phyloP scores from a whole-genome alignment of 1,284 basidiomycete species.

The Apiotrichum mycotoxinovorans region DNA sequence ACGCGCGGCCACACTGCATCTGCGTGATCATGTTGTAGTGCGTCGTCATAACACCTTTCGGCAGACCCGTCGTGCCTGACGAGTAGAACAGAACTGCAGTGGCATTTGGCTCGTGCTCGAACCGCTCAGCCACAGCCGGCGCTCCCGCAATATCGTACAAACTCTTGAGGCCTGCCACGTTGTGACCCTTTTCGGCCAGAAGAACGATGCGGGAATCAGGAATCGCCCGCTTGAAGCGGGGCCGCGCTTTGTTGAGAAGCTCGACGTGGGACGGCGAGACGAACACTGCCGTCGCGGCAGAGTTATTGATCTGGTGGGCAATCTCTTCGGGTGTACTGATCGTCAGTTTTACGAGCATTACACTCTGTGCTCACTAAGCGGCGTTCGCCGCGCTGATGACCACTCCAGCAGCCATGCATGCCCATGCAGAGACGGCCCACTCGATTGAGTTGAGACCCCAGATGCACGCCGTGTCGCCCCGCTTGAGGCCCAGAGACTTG shows the following conservation, averaged over 20 bases:
- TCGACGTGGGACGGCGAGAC: constrained; percentile 57
- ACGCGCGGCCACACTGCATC: constrained; percentile 7
- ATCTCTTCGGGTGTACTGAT: constrained; percentile 9
- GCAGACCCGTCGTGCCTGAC: constrained; percentile 58
- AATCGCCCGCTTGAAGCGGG: not conserved
- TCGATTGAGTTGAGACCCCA: constrained; percentile 57
- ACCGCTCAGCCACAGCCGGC: constrained; percentile 2
- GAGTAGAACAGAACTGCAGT: constrained; percentile 57
- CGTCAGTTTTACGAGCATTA: too few species aligned
- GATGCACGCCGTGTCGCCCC: constrained; percentile 38
- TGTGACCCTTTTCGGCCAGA: constrained; percentile 9
- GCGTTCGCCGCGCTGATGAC: constrained; percentile 41
- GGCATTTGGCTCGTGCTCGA: constrained; percentile 8
- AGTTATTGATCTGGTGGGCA: constrained; percentile 52
- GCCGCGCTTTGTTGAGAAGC: constrained; percentile 25
- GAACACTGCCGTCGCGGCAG: constrained; percentile 57
- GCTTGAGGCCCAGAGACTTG: constrained; percentile 27
- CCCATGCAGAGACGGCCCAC: constrained; percentile 62
- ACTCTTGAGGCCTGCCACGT: constrained; percentile 5
- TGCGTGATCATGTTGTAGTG: constrained; percentile 61
- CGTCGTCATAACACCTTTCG: constrained; percentile 56
- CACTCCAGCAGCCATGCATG: constrained; percentile 47
- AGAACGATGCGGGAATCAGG: constrained; percentile 28
- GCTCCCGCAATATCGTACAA: constrained; percentile 2
- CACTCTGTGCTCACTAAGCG: constrained; percentile 35